Evolutionary conservation across 1,139 yeast genomes (phyloP).

Genomic region (Magnusiomyces suaveolens): DNA sequence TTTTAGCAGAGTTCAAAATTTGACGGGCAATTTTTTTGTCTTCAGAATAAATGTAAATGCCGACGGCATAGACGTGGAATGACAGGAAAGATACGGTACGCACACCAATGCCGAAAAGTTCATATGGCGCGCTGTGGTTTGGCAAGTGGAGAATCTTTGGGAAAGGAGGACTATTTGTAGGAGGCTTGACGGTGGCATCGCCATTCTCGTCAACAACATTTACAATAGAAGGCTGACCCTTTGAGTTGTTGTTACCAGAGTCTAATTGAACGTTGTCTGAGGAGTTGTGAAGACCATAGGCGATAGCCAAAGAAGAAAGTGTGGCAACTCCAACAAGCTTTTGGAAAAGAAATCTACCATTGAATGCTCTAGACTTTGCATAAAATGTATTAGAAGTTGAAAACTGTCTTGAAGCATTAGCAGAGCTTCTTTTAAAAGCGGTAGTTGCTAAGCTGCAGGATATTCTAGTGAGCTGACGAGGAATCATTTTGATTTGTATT

Average conservation of each 20-base stretch:
- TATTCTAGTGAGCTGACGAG: neutral
- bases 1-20: conserved; percentile 5
- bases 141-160: conserved; percentile 8
- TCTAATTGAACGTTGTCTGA: neutral
- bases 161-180: conserved; percentile 14
- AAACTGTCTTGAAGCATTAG: neutral
- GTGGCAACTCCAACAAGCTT: neutral
- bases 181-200: conserved; percentile 12
- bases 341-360: neutral
- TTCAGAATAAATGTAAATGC: conserved; percentile 57
- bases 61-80: conserved; percentile 83
- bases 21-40: conserved; percentile 42
- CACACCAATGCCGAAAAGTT: conserved; percentile 67
- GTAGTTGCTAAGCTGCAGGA: neutral
- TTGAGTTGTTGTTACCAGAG: neutral
- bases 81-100: conserved; percentile 71
- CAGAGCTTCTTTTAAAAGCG: neutral
- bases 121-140: conserved; percentile 28
- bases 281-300: neutral
- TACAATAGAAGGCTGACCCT: conserved; percentile 1
- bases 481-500: neutral
- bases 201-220: conserved; percentile 8
- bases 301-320: neutral
- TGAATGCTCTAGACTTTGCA: neutral
- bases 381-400: neutral